Evolutionary conservation across 805 yeast genomes (phyloP).

Genomic region (Hanseniaspora osmophila): DNA sequence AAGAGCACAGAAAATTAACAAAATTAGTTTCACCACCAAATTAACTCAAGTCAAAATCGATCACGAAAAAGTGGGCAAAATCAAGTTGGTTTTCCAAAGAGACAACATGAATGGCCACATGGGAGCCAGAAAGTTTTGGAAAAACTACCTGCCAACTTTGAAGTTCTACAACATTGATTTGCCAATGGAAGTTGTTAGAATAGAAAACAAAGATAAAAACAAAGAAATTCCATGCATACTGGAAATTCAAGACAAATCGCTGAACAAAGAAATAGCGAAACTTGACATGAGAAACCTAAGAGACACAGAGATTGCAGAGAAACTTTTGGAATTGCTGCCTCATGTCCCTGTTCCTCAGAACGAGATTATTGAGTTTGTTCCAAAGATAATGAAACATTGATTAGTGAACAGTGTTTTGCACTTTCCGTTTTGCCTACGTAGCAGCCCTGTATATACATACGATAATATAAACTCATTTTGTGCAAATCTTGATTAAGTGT

Average conservation of each 20-base stretch:
- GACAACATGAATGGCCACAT: slow-evolving; percentile 38
- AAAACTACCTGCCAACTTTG: slow-evolving; percentile 55
- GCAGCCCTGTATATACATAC: neutral
- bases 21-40: slow-evolving; percentile 15
- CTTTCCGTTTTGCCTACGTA: no score
- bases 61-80: slow-evolving; percentile 14
- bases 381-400: neutral
- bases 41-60: slow-evolving; percentile 18
- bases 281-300: slow-evolving; percentile 42
- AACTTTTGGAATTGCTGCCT: slow-evolving; percentile 35
- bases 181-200: slow-evolving; percentile 45
- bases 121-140: slow-evolving; percentile 70
- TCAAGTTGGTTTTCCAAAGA: slow-evolving; percentile 42
- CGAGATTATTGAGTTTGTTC: slow-evolving; percentile 23
- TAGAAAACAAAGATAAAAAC: slow-evolving; percentile 23
- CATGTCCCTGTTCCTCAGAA: slow-evolving; percentile 37
- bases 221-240: slow-evolving; percentile 18
- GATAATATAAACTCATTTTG: neutral
- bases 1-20: neutral
- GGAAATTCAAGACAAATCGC: slow-evolving; percentile 11
- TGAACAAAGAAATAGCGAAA: slow-evolving; percentile 15
- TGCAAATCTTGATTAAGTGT: no score
- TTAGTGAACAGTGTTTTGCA: neutral
- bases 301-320: slow-evolving; percentile 39
- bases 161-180: slow-evolving; percentile 71